Base-by-base conservation (phyloP, 192 early-diverging fungal species). In the Coemansia sp. region DNA sequence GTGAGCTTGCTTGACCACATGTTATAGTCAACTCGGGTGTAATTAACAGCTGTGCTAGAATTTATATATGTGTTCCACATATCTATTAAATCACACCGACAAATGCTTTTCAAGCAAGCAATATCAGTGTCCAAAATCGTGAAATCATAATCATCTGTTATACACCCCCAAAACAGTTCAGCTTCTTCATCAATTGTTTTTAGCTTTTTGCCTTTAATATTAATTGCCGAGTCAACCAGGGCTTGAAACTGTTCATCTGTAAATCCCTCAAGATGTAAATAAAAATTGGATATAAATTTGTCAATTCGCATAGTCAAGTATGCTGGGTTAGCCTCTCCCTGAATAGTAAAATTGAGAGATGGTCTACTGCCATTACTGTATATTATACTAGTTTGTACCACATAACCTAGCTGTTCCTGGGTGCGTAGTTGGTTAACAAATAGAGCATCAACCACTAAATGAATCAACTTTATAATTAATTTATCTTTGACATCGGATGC, bases 401-500 rank as follows among this genome's bases (percentile, higher is more conserved):
- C 53, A 62, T 90, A 90, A 0, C 91, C 91, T 11, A 92, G 80
- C 66, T 91, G 87, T 62, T 91, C 90, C 59, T 96, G 91, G 3
- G 95, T 97, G 20, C 95, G 85, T 44, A 98, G 70, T 59, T 93
- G 87, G 68, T 95, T 87, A 78, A 96, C 97, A 55, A 85, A 87
- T 12, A 91, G 31, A 6, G 6, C 8, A 0, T 34, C 3, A 89
- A 62, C 94, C 88, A 34, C 31, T 4, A 34, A 34, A 25, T 87
- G 65, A 5, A 86, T 70, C 47, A 96, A 90, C 40, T 89, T 88
- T 1, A 77, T 78, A 49, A 97, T 62, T 22, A 97, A 8, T 34
- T 8, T 34, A 34, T 34, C 31, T 34, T 34, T 34, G 31, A 34
- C 31, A 34, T 7, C 8, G 31, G 7, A 34, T 34, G 82, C 78